A percentile compares a stretch with the other conserved stretches of the same genome.
These are phyloP conservation scores for Trichoderma afroharzianum DNA, from an alignment of 2,329 filamentous ascomycete species.

Conservation along the genomic window DNA sequence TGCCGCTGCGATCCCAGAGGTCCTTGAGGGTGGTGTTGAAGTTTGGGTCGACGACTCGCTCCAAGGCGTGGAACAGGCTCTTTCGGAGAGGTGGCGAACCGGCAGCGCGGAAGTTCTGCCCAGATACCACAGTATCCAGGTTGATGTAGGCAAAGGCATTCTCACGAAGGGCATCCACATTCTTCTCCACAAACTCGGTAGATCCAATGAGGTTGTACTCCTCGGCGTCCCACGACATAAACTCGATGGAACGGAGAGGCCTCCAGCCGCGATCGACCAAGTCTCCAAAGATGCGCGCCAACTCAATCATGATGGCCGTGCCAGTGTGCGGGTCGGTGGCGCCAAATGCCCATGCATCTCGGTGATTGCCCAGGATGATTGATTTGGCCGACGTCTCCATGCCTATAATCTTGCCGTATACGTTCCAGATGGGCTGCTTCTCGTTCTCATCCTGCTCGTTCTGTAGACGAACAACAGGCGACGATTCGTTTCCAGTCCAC, in stretches of 20 bases:
- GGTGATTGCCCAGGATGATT: slow-evolving; percentile 88
- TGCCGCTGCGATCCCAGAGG: slow-evolving; percentile 67
- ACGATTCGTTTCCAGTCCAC: slow-evolving; percentile 76
- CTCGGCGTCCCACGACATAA: slow-evolving; percentile 92
- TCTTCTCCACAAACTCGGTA: slow-evolving; percentile 89
- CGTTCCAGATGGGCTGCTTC: slow-evolving; percentile 85
- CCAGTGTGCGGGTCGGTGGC: slow-evolving; percentile 82
- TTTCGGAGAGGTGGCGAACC: slow-evolving; percentile 78
- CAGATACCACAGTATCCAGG: slow-evolving; percentile 77
- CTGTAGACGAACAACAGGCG: slow-evolving; percentile 74
- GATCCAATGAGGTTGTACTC: slow-evolving; percentile 93
- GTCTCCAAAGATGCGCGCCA: slow-evolving; percentile 79
- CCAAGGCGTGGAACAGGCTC: slow-evolving; percentile 68
- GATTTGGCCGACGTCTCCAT: slow-evolving; percentile 78
- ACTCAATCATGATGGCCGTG: slow-evolving; percentile 86
- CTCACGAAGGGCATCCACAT: slow-evolving; percentile 66
- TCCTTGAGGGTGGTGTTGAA: slow-evolving; percentile 69
- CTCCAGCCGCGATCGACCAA: slow-evolving; percentile 77
- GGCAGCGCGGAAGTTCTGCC: slow-evolving; percentile 68
- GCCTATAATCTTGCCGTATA: slow-evolving; percentile 80
- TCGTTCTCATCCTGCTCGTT: slow-evolving; percentile 84
- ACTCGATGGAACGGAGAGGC: slow-evolving; percentile 90
- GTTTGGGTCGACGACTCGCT: slow-evolving; percentile 68
- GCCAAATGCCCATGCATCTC: slow-evolving; percentile 89
- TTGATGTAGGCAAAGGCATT: slow-evolving; percentile 88